Evolutionary conservation across 2,329 filamentous ascomycete species (phyloP), one percentile per base, ranked within the genome.

Genomic region (Pestalotiopsis fici): DNA sequence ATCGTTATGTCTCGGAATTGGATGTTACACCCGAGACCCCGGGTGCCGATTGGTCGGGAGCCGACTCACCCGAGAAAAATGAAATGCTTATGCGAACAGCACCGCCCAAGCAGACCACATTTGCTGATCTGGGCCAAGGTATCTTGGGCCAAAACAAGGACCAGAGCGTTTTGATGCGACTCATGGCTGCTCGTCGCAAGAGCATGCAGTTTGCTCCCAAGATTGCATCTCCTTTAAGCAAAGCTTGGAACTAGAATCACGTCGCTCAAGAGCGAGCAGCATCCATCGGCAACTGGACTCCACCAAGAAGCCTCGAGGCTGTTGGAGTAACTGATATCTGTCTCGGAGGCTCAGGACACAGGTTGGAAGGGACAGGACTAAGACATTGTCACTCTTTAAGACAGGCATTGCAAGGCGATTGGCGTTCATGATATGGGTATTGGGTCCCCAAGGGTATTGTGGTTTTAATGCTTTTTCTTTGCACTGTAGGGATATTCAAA

Each of bases 141-240:
- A 76, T 87, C 4, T 74, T 89, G 66, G 79, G 78, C 66, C 79
- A 78, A 62, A 82, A 86, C 63, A 87, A 87, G 78, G 86, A 90
- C 73, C 82, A 87, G 73, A 82, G 81, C 23, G 83, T 92, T 66
- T 80, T 89, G 69, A 84, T 88, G 78, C 84, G 89, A 60, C 81
- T 95, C 69, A 88, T 93, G 84, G 89, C 90, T 12, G 92, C 91
- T 0, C 85, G 92, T 69, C 85, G 93, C 69, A 94, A 93, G 86
- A 95, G 91, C 75, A 77, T 94, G 78, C 91, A 93, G 75, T 94
- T 90, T 81, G 91, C 91, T 37, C 93, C 92, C 35, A 91, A 92
- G 79, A 82, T 93, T 67, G 90, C 87, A 21, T 95, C 92, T 77
- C 93, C 92, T 2, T 80, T 95, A 72, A 86, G 88, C 28, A 88